Conservation (phyloP, 2,329 filamentous ascomycete genomes). For the Rutstroemia sp. region DNA sequence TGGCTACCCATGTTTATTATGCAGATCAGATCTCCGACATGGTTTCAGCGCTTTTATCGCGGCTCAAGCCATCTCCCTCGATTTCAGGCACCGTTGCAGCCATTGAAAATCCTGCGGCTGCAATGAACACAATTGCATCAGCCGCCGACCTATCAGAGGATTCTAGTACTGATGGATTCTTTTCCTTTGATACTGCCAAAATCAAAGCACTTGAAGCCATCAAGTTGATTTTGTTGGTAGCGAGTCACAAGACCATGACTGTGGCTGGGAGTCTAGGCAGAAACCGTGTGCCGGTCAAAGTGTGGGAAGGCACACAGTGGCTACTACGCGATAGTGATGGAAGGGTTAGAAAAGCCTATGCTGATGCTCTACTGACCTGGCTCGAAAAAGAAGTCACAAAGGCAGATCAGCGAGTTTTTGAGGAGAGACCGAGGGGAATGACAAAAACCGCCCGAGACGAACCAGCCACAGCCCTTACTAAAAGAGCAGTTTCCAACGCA, state of each 20-base stretch:
- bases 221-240: slow-evolving; percentile 74
- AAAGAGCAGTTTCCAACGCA: slow-evolving; percentile 62
- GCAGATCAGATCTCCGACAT: slow-evolving; percentile 94
- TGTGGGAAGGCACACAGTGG: slow-evolving; percentile 97
- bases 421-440: slow-evolving; percentile 42
- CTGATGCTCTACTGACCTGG: slow-evolving; percentile 78
- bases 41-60: slow-evolving; percentile 71
- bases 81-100: slow-evolving; percentile 37
- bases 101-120: slow-evolving; percentile 36
- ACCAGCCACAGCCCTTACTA: slow-evolving; percentile 24
- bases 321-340: slow-evolving; percentile 73
- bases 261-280: slow-evolving; percentile 61
- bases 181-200: slow-evolving; percentile 55
- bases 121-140: slow-evolving; percentile 39
- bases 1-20: slow-evolving; percentile 95
- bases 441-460: slow-evolving; percentile 28
- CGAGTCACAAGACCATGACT: slow-evolving; percentile 58
- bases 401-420: slow-evolving; percentile 54
- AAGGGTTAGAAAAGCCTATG: slow-evolving; percentile 75
- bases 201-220: slow-evolving; percentile 67
- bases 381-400: slow-evolving; percentile 69
- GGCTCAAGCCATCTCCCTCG: slow-evolving; percentile 60
- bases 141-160: slow-evolving; percentile 45
- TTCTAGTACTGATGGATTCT: slow-evolving; percentile 47
- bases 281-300: slow-evolving; percentile 67